Evolutionary conservation across 129 eudicot genomes (phyloP), one percentile per base, ranked within the genome.

Genomic region (Calendula officinalis): DNA sequence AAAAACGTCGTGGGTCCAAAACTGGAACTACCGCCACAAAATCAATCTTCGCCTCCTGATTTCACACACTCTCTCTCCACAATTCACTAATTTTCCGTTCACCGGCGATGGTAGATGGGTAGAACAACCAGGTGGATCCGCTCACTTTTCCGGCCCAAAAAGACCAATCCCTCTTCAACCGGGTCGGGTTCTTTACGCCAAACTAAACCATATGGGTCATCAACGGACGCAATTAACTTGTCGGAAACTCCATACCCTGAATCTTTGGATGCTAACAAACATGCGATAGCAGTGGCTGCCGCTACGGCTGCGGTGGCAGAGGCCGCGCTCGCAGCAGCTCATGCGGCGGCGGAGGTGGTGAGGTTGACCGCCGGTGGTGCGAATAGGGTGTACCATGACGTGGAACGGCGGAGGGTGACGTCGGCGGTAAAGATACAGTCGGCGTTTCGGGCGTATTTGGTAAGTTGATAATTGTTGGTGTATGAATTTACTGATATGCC

Each of bases 261-360:
- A n/a, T 67, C 81, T 3, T 3, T 81, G 41, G 98, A 92, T 41
- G 84, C 92, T 5, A 92, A 83, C 69, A 88, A 83, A 40, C 99
- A 88, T 62, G 99, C 99, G 0, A 88, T 92, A 54, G 99, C 96
- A 8, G 99, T 92, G 33, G 99, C 99, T 4, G 96, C 89, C 22
- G 96, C 99, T 22, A 92, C 96, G 5, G 99, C 96, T 3, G 96
- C 89, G 0, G 99, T 86, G 33, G 99, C 99, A 0, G 96, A 92
- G 67, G 99, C 99, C 0, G 99, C 99, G 4, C 84, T 92, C 3
- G 99, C 91, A 12, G 99, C 99, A 12, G 99, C 99, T 0, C 88
- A 84, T 49, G 96, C 99, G 4, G 99, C 99, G 6, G 99, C 96
- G 1, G 95, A 92, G 71, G 99, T 92, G 3, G 99, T 92, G 3